Percentiles rank a stretch among this genome's conserved stretches.
Conservation (phyloP, 2,329 filamentous ascomycete species). For the Hypoxylon sp. region DNA sequence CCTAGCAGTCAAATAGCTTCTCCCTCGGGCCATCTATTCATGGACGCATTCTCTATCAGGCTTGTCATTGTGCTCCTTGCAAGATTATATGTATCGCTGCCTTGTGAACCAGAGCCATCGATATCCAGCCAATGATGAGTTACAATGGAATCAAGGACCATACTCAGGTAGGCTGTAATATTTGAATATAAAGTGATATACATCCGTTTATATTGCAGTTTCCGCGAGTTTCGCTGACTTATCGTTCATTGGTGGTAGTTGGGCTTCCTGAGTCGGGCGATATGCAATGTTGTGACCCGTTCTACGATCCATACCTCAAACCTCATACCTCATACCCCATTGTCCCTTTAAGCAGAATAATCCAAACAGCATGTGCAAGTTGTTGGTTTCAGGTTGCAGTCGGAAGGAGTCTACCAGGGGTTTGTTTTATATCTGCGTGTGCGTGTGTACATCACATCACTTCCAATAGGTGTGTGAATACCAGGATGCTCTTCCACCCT, state of each 20-base stretch:
- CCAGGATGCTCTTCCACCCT: slow-evolving; percentile 7
- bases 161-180: background rate
- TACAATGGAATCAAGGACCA: background rate
- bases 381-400: background rate
- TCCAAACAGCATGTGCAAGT: background rate
- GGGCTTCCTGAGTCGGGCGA: background rate
- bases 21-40: background rate
- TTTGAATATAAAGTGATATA: background rate
- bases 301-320: background rate
- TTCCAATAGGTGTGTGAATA: background rate
- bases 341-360: background rate
- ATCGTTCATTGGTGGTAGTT: background rate
- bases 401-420: slow-evolving; percentile 8
- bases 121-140: background rate
- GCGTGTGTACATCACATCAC: slow-evolving; percentile 1
- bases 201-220: background rate
- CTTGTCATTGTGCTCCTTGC: background rate
- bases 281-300: slow-evolving; percentile 3
- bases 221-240: background rate
- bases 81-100: background rate
- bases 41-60: background rate
- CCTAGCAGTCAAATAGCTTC: background rate
- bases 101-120: background rate
- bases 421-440: too few species aligned
- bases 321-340: too few species aligned